phyloP scores from a whole-genome alignment of 768 basidiomycete species.

The Filobasidium wieringae region DNA sequence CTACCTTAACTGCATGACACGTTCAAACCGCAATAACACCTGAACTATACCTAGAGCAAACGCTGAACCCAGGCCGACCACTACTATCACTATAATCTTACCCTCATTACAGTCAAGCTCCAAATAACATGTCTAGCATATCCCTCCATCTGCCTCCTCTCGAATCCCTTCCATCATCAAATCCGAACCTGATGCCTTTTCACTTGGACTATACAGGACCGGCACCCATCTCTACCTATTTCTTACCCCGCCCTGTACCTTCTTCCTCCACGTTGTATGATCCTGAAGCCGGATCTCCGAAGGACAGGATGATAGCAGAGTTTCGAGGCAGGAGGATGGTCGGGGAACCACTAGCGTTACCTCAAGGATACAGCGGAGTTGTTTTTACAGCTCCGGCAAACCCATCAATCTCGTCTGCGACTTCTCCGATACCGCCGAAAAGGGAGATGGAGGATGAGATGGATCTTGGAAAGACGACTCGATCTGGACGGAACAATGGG shows the following conservation, averaged over 20 bases:
- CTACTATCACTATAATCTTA: no score
- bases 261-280: neutral
- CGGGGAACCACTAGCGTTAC: neutral
- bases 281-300: neutral
- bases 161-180: no score
- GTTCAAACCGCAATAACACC: no score
- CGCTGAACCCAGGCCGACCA: no score
- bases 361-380: slow-evolving; percentile 3
- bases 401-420: neutral
- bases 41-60: no score
- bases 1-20: no score
- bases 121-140: no score
- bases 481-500: neutral
- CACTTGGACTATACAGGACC: slow-evolving; percentile 4
- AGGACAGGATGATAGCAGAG: neutral
- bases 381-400: neutral
- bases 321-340: slow-evolving; percentile 1
- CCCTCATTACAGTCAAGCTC: no score
- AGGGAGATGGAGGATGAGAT: neutral
- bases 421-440: neutral
- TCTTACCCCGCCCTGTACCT: neutral
- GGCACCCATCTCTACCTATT: slow-evolving; percentile 6
- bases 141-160: no score
- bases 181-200: slow-evolving; percentile 12
- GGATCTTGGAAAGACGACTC: neutral